A percentile compares a stretch with the other conserved stretches of the same genome.
Conservation (phyloP, 2,329 filamentous ascomycete genomes). For the Zarea fungicola region DNA sequence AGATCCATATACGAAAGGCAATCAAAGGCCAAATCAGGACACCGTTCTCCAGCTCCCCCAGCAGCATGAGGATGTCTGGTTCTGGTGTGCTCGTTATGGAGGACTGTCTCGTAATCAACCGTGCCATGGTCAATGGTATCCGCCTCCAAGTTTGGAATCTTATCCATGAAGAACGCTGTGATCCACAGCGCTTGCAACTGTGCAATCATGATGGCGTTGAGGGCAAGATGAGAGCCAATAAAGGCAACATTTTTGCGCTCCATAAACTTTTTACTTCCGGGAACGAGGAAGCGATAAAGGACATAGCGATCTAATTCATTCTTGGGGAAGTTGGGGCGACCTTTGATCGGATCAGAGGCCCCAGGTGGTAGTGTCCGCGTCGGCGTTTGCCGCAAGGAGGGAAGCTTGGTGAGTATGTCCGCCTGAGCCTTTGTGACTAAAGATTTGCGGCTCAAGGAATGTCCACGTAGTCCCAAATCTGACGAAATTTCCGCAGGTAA, state of each 20-base stretch:
- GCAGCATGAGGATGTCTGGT: no score
- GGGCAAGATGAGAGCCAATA: slow-evolving; percentile 26
- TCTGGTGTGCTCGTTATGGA: no score
- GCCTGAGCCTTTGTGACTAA: slow-evolving; percentile 4
- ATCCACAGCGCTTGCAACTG: slow-evolving; percentile 46
- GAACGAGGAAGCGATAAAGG: slow-evolving; percentile 27
- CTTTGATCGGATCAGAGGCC: slow-evolving; percentile 18
- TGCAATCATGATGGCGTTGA: slow-evolving; percentile 30
- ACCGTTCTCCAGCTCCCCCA: no score
- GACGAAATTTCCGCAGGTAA: no score
- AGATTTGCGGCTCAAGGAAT: not conserved
- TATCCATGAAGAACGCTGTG: slow-evolving; percentile 51
- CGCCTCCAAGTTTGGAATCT: slow-evolving; percentile 40
- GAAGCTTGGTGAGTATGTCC: slow-evolving; percentile 18
- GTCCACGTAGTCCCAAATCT: slow-evolving; percentile 5
- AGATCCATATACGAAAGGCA: no score
- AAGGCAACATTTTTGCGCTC: slow-evolving; percentile 28
- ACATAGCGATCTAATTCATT: no score
- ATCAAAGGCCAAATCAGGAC: no score
- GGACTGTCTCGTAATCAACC: no score
- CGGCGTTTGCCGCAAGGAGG: slow-evolving; percentile 19
- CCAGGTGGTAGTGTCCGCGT: slow-evolving; percentile 18
- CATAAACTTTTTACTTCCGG: slow-evolving; percentile 12
- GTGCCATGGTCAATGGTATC: no score
- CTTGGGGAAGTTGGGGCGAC: no score